Conservation (phyloP, 2,329 filamentous ascomycete species). For the Clonostachys rosea region DNA sequence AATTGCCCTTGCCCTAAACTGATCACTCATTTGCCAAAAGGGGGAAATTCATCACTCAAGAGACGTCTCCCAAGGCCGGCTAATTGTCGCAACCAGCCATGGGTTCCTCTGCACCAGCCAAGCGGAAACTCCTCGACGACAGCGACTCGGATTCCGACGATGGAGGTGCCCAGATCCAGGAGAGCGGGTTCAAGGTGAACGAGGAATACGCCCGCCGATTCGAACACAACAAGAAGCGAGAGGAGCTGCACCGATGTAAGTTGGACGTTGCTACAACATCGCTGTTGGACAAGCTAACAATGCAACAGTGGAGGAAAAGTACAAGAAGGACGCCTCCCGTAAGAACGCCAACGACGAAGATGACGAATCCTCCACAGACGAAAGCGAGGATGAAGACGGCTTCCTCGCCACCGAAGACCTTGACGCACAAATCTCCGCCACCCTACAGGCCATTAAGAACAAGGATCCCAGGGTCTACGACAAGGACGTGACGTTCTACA, state of each 20-base stretch:
- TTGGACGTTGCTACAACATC: conserved; percentile 10
- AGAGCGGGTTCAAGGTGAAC: conserved; percentile 72
- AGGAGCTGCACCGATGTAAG: conserved; percentile 71
- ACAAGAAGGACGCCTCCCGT: conserved; percentile 40
- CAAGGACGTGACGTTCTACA: conserved; percentile 72
- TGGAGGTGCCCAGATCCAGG: conserved; percentile 30
- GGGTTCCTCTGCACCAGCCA: conserved; percentile 9
- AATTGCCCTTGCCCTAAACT: too few species aligned
- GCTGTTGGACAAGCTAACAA: conserved; percentile 4
- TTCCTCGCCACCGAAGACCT: conserved; percentile 81
- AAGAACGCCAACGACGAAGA: conserved; percentile 45
- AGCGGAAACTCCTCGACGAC: conserved; percentile 50
- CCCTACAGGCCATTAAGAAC: conserved; percentile 78
- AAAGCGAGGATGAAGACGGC: conserved; percentile 86
- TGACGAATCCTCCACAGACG: conserved; percentile 66
- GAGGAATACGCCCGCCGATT: conserved; percentile 84
- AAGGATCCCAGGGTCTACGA: conserved; percentile 94
- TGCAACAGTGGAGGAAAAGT: conserved; percentile 79
- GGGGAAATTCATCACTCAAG: too few species aligned
- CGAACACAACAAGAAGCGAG: conserved; percentile 95
- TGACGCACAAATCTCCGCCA: conserved; percentile 83
- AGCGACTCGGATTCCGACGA: conserved; percentile 43
- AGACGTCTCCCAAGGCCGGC: too few species aligned
- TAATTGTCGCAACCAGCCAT: too few species aligned
- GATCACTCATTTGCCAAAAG: too few species aligned